Base-by-base conservation (phyloP, 2,329 filamentous ascomycete species). In the Blumeria hordei region DNA sequence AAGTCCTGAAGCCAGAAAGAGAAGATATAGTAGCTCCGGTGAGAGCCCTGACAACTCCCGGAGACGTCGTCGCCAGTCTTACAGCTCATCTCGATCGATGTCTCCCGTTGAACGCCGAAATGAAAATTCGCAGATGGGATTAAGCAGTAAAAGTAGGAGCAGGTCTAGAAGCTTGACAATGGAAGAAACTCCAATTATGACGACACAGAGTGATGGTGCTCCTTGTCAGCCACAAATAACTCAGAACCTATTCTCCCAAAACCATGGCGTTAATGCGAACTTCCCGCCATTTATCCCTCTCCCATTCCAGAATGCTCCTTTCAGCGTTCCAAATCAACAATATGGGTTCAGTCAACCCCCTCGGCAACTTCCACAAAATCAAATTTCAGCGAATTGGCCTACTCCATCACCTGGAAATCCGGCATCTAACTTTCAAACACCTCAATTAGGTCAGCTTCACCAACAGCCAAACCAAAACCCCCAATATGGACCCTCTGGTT, bases 11-110 rank as follows among this genome's bases (percentile, higher is more conserved):
- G 57, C 55, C 47, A 62, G 60, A 55, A 62, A 65, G 57, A 54
- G 64, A 54, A 58, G 61, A 2, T 60, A 63, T 44, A 64, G 62
- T 56, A 59, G 62, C 21, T 65, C 60, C 16, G 59, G 58, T 5
- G 61, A 58, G 34, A 62, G 60, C 49, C 55, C 51, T 36, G 58
- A 56, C 34, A 55, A 54, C 12, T 56, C 56, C 32, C 49, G 60
- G 53, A 58, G 55, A 32, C 62, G 60, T 41, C 60, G 60, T 9
- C 60, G 61, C 55, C 21, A 28, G 21, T 64, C 63, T 28, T 65
- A 65, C 54, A 64, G 59, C 53, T 63, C 62, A 14, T 65, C 64
- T 47, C 59, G 61, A 6, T 65, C 63, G 12, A 58, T 57, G 12
- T 62, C 62, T 3, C 59, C 62, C 18, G 57, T 57, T n/a, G 54